Evolutionary conservation across 108 stramenopile genomes (phyloP).

Genomic region (Cyclotella cryptica): DNA sequence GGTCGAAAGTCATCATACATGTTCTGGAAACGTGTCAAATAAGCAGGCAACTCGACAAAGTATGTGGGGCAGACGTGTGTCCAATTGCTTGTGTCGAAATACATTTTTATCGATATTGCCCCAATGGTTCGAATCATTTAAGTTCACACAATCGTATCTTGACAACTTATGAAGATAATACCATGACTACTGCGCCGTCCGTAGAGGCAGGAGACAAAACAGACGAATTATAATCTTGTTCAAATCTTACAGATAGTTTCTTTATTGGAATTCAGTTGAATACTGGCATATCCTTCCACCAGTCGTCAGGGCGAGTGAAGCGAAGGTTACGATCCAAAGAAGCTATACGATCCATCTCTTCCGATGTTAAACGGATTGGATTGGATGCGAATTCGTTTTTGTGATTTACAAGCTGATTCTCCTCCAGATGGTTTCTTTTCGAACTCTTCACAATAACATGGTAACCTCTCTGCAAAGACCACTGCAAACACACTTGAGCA

Average conservation of each 20-base stretch:
- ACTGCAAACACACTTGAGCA: conserved; percentile 71
- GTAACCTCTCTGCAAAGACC: conserved; percentile 77
- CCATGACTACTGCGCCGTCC: no score
- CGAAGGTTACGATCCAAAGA: conserved; percentile 68
- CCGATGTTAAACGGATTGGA: conserved; percentile 16
- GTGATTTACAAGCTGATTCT: conserved; percentile 49
- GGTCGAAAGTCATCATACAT: neutral
- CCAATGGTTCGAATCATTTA: no score
- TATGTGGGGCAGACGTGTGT: no score
- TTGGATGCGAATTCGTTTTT: conserved; percentile 37
- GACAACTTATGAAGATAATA: no score
- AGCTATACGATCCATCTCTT: conserved; percentile 69
- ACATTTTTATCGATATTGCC: no score
- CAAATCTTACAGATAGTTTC: no score
- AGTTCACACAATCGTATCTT: no score
- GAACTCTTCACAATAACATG: conserved; percentile 71
- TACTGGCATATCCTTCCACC: conserved; percentile 78
- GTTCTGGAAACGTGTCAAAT: no score
- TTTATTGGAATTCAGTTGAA: conserved; percentile 52
- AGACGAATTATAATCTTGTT: no score
- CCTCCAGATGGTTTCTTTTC: conserved; percentile 55
- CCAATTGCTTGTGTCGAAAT: no score
- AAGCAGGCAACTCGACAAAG: no score
- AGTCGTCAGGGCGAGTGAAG: conserved; percentile 82
- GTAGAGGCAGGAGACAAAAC: no score